Evolutionary conservation across 768 basidiomycete genomes (phyloP).

Genomic region (Tylopilus sp.): DNA sequence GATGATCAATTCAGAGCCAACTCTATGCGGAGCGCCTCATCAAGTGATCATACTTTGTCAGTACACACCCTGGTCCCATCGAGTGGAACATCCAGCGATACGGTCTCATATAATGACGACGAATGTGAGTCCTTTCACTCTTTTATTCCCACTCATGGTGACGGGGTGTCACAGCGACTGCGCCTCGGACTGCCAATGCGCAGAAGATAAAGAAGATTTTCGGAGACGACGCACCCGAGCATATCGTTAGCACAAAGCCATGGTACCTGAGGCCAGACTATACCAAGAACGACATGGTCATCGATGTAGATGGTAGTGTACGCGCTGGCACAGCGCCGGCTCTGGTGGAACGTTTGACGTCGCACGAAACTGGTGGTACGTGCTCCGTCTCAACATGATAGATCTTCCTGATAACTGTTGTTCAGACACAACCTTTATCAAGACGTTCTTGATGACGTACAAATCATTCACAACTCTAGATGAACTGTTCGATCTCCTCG

Average conservation of each 20-base stretch:
- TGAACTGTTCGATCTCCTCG: conserved; percentile 78
- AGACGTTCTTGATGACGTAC: conserved; percentile 94
- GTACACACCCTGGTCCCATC: conserved; percentile 23
- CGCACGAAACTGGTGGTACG: conserved; percentile 84
- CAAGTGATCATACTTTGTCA: conserved; percentile 25
- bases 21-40: conserved; percentile 17
- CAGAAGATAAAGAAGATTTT: conserved; percentile 68
- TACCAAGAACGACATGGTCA: conserved; percentile 72
- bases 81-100: conserved; percentile 21
- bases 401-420: conserved; percentile 2
- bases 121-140: conserved; percentile 18
- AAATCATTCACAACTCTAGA: conserved; percentile 87
- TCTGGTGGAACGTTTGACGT: conserved; percentile 85
- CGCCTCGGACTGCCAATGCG: conserved; percentile 27
- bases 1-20: conserved; percentile 24
- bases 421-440: conserved; percentile 73
- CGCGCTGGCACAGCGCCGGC: conserved; percentile 85
- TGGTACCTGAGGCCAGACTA: conserved; percentile 88
- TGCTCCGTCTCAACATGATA: background rate
- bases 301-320: conserved; percentile 81
- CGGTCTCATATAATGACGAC: conserved; percentile 20
- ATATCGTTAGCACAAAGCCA: conserved; percentile 51
- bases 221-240: conserved; percentile 53
- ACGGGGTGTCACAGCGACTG: conserved; percentile 18
- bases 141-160: background rate